These are phyloP conservation scores for Drechmeria coniospora DNA, from an alignment of 2,329 filamentous ascomycete genomes.

Conservation along the genomic window DNA sequence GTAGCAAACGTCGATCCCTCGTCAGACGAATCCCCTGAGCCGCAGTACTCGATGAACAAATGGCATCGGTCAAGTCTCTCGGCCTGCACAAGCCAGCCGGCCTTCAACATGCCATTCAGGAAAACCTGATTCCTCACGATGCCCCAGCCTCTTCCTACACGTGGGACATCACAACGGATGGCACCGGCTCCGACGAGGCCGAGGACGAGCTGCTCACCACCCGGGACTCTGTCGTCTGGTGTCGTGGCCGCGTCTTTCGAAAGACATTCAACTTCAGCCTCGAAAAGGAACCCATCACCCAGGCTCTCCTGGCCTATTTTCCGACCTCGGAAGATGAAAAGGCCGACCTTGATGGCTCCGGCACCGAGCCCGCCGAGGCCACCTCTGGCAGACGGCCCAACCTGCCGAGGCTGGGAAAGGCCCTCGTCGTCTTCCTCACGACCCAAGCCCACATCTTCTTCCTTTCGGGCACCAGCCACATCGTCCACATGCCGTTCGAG, in stretches of 20 bases:
- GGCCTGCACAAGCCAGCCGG: conserved; percentile 81
- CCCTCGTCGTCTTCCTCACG: conserved; percentile 80
- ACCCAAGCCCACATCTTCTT: conserved; percentile 92
- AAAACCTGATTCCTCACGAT: conserved; percentile 58
- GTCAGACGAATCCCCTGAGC: no score
- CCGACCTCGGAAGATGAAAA: conserved; percentile 33
- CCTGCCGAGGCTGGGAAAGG: conserved; percentile 34
- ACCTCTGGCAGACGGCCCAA: conserved; percentile 5
- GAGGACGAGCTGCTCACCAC: conserved; percentile 76
- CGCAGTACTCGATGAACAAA: no score
- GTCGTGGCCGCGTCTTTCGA: conserved; percentile 67
- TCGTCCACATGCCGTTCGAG: conserved; percentile 88
- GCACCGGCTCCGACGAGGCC: conserved; percentile 23
- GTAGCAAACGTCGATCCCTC: no score
- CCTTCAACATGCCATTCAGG: conserved; percentile 67
- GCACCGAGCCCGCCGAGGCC: no score
- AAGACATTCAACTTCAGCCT: conserved; percentile 75
- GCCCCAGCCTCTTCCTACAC: conserved; percentile 51
- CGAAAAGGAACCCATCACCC: conserved; percentile 74
- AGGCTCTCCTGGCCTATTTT: conserved; percentile 77
- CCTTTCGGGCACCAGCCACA: conserved; percentile 71
- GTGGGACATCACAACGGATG: conserved; percentile 50
- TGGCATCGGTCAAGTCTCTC: conserved; percentile 84
- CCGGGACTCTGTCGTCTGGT: conserved; percentile 70
- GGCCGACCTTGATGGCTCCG: conserved; percentile 2